phyloP scores from a whole-genome alignment of 2,329 filamentous ascomycete genomes.

The Mollisia scopiformis region DNA sequence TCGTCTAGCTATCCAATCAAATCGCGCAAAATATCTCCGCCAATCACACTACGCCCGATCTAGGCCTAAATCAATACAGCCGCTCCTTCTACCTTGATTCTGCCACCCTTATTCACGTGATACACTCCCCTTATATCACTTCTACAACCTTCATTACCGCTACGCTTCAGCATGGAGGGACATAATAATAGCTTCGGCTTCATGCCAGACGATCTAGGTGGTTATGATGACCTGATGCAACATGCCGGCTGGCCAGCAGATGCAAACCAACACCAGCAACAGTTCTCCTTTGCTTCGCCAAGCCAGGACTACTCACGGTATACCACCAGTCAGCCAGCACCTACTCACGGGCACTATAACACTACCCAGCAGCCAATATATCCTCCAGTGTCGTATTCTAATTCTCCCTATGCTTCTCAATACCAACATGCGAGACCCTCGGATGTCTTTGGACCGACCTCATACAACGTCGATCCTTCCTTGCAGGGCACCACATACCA shows the following conservation, averaged over 20 bases:
- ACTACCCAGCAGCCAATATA: constrained; percentile 31
- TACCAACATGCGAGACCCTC: constrained; percentile 31
- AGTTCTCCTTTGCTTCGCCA: constrained; percentile 20
- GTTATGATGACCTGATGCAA: constrained; percentile 34
- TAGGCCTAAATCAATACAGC: too few relatives aligned
- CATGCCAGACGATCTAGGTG: constrained; percentile 24
- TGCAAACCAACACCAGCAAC: constrained; percentile 28
- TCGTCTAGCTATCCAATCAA: constrained; percentile 34
- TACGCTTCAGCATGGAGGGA: constrained; percentile 29
- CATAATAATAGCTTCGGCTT: constrained; percentile 32
- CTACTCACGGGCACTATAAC: constrained; percentile 30
- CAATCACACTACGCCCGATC: constrained; percentile 22
- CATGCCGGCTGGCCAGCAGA: constrained; percentile 27
- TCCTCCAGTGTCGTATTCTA: constrained; percentile 25
- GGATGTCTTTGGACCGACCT: constrained; percentile 29
- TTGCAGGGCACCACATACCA: constrained; percentile 30
- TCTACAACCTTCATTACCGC: neutral
- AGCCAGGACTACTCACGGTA: constrained; percentile 29
- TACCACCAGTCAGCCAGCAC: constrained; percentile 15
- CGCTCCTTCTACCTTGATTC: constrained; percentile 11
- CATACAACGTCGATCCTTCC: constrained; percentile 32
- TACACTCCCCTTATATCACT: neutral
- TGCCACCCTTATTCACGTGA: constrained; percentile 15
- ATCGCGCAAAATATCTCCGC: neutral
- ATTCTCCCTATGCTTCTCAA: constrained; percentile 33